phyloP scores from a whole-genome alignment of 257 asterid species.

The Solanum chaucha region DNA sequence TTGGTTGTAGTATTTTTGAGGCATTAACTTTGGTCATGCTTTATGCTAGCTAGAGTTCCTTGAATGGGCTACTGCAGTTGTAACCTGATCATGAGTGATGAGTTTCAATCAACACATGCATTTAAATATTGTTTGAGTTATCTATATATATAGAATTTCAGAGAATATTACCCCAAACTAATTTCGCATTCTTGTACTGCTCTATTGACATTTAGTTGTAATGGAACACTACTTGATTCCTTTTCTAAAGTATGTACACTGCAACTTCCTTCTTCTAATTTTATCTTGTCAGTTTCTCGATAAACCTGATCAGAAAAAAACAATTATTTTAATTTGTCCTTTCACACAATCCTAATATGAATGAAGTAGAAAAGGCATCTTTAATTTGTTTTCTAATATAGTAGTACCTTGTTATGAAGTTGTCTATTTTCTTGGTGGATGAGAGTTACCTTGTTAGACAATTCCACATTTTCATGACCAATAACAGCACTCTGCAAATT shows the following conservation, averaged over 20 bases:
- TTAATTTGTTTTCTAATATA: not conserved
- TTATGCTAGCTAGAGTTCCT: not conserved
- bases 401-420: slow-evolving; percentile 46
- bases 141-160: not conserved
- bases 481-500: slow-evolving; percentile 42
- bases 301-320: slow-evolving; percentile 18
- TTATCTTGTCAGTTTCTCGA: slow-evolving; percentile 18
- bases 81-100: not conserved
- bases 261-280: slow-evolving; percentile 9
- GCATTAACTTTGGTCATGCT: not conserved
- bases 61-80: not conserved
- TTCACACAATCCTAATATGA: not conserved
- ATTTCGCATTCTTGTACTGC: slow-evolving; percentile 10
- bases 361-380: not conserved
- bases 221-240: slow-evolving; percentile 3
- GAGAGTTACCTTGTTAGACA: slow-evolving; percentile 38
- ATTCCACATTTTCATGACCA: slow-evolving; percentile 47
- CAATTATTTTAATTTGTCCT: not conserved
- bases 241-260: slow-evolving; percentile 21
- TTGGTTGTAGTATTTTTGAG: not conserved
- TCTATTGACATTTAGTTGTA: slow-evolving; percentile 2
- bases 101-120: not conserved
- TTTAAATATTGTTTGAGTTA: not conserved
- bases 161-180: slow-evolving; percentile 22
- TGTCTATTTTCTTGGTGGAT: slow-evolving; percentile 35